phyloP scores from a whole-genome alignment of 768 basidiomycete genomes.

The Leccinum aurantiacum region DNA sequence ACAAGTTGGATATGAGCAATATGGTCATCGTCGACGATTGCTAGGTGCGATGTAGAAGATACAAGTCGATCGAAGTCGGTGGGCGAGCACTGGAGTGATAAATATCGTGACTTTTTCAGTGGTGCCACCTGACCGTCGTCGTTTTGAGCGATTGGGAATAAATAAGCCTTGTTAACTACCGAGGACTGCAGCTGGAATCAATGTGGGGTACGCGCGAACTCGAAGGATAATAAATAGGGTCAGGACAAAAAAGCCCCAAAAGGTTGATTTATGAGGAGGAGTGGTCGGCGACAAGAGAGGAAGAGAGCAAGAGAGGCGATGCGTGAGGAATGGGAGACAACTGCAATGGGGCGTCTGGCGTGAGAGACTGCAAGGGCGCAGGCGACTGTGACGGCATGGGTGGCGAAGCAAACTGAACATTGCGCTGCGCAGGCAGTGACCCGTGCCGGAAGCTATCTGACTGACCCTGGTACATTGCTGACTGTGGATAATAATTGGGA shows the following conservation, averaged over 20 bases:
- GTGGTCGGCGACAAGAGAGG: constrained; percentile 22
- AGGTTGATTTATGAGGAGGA: constrained; percentile 19
- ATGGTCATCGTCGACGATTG: constrained; percentile 30
- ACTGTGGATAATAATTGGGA: constrained; percentile 36
- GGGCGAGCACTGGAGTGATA: constrained; percentile 19
- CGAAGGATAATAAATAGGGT: constrained; percentile 31
- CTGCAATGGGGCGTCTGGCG: constrained; percentile 23
- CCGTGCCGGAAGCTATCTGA: constrained; percentile 32
- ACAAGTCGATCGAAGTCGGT: constrained; percentile 24
- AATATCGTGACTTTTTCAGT: constrained; percentile 26
- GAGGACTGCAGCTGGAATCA: constrained; percentile 12
- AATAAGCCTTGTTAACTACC: constrained; percentile 29
- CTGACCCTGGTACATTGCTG: constrained; percentile 29
- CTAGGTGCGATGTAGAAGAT: constrained; percentile 28
- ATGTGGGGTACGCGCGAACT: constrained; percentile 19
- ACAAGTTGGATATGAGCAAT: constrained; percentile 31
- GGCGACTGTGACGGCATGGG: constrained; percentile 32
- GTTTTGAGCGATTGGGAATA: constrained; percentile 32
- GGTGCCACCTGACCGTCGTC: constrained; percentile 25
- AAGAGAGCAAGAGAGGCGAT: constrained; percentile 28
- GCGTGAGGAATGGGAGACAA: constrained; percentile 27
- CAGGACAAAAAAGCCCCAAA: constrained; percentile 17
- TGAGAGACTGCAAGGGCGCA: constrained; percentile 27
- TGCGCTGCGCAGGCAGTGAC: constrained; percentile 32
- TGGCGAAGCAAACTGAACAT: constrained; percentile 30